phyloP scores from a whole-genome alignment of 2,329 filamentous ascomycete species.

The Lanzia echinophila region DNA sequence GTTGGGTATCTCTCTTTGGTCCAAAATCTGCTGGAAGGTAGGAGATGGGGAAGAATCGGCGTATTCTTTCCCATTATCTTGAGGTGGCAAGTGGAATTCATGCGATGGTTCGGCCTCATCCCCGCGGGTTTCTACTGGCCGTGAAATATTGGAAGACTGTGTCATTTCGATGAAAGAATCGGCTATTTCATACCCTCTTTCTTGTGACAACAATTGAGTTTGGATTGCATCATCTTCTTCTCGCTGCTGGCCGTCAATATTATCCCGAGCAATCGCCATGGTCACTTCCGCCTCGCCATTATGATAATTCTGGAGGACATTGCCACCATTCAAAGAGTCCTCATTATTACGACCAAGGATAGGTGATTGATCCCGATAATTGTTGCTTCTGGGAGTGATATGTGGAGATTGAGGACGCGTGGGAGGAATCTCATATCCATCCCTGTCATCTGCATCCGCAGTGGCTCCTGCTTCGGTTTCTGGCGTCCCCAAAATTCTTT shows the following conservation, averaged over 20 bases:
- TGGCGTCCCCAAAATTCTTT: neutral
- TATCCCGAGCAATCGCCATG: too few species aligned
- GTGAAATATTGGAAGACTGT: too few species aligned
- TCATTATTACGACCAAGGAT: constrained; percentile 6
- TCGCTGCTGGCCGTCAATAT: too few species aligned
- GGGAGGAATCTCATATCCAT: neutral
- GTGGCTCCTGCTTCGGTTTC: neutral
- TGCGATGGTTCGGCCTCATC: too few species aligned
- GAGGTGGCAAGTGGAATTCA: too few species aligned
- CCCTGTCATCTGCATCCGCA: too few species aligned
- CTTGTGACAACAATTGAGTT: neutral
- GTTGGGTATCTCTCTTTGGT: neutral
- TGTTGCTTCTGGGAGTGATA: neutral
- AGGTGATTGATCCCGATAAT: constrained; percentile 1
- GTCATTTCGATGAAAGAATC: too few species aligned
- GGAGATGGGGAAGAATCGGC: neutral
- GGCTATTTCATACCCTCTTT: too few species aligned
- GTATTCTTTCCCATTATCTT: too few species aligned
- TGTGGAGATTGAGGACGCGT: neutral
- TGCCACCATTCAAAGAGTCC: neutral
- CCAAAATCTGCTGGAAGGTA: neutral
- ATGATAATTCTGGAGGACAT: neutral
- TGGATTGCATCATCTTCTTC: neutral
- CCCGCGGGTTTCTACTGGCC: too few species aligned
- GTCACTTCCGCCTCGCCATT: too few species aligned